Evolutionary conservation across 129 eudicot species (phyloP).

Genomic region (Chrysanthemum seticuspe): DNA sequence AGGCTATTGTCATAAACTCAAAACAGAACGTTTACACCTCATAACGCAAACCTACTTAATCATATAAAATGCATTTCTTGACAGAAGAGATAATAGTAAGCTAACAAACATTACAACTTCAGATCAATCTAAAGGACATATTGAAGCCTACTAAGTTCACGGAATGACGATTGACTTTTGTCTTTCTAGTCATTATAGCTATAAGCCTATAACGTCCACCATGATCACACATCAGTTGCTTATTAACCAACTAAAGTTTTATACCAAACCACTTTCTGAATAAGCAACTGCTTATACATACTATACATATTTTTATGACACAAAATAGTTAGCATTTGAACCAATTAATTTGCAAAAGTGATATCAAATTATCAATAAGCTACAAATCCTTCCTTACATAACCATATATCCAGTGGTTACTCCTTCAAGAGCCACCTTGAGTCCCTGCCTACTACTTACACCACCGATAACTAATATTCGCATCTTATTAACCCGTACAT

Average conservation of each 20-base stretch:
- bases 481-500: too few relatives aligned
- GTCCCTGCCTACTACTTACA: neutral
- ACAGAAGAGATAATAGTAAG: neutral
- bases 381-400: neutral
- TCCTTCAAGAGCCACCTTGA: neutral
- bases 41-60: too few relatives aligned
- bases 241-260: neutral
- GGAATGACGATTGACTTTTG: too few relatives aligned
- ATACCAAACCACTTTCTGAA: neutral
- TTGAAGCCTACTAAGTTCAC: neutral
- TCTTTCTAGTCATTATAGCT: too few relatives aligned
- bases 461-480: too few relatives aligned
- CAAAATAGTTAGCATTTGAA: constrained; percentile 10
- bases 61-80: too few relatives aligned
- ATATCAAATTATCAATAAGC: neutral
- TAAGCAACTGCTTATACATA: constrained; percentile 3
- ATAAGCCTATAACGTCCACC: too few relatives aligned
- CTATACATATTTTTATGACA: neutral
- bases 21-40: too few relatives aligned
- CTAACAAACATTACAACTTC: neutral
- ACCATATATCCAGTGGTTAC: neutral
- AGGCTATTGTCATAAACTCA: too few relatives aligned
- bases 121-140: constrained; percentile 7
- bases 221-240: neutral
- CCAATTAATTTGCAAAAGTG: neutral